Evolutionary conservation across 768 basidiomycete genomes (phyloP), one percentile per base, ranked within the genome.

Genomic region (Lactarius tabidus): DNA sequence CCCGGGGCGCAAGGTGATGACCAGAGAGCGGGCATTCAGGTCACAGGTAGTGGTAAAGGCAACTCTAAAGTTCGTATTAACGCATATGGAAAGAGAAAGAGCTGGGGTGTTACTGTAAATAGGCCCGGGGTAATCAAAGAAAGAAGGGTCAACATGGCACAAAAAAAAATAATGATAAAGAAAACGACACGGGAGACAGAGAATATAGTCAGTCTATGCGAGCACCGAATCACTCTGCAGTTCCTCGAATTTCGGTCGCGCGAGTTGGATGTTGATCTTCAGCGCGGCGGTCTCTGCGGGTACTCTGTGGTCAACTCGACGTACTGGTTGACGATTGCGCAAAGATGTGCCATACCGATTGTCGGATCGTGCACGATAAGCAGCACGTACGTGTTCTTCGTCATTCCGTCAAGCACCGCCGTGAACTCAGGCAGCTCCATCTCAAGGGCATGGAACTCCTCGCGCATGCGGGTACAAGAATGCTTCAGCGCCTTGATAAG

Each of bases 401-500:
- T 97, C 81, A 98, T 84, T 70, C 93, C 90, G 70, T 97, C 95
- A 28, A 98, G 82, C 35, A 95, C 90, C 6, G 93, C 93, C 0
- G 90, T 93, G 73, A 92, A 95, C 68, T 91, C 87, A 45, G 84
- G 80, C 12, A 92, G 81, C 71, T 93, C 90, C 85, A 96, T 87
- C 77, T 95, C 91, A 33, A 95, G 81, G 6, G 89, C 85, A 66
- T 89, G 84, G 72, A 95, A 95, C 66, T 94, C 93, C 71, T 91
- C 89, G 23, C 89, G 85, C 36, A 92, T 81, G 52, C 88, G 91
- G 63, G 90, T 85, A 75, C 95, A 97, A 23, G 91, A 89, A 70
- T 93, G 87, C 72, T 96, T 94, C 81, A 98, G 98, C 3, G 89
- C 87, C 77, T 98, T 98, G 78, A 99, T 89, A 65, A 97, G 84